Base-by-base conservation (phyloP, 176 grass and related monocot species). In the Ampelocalamus luodianensis region DNA sequence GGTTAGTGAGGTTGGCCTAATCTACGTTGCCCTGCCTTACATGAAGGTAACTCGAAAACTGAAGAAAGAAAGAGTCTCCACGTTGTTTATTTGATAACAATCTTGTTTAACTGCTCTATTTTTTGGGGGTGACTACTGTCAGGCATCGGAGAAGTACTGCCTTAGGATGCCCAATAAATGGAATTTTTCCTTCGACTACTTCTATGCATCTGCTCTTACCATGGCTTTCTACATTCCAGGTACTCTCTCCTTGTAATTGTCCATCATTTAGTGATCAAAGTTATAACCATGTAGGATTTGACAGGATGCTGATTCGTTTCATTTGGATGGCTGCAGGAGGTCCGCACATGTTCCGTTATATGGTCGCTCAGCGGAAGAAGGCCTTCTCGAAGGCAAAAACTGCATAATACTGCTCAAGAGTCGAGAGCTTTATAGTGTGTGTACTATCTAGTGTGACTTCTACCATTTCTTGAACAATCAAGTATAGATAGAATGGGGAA, bases 141-240 rank as follows among this genome's bases (percentile, higher is more conserved):
- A 90, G 88, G 83, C 79, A 27, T 72, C 79, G 0, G 93, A 92
- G 73, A 94, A 88, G 74, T 94, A 92, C n/a, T 85, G 82, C 54
- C 22, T 92, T 23, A 88, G 85, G 61, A 86, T 94, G 90, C 90
- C 90, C 1, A 94, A 90, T 46, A 92, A 74, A 50, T 92, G 85
- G 85, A 94, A 92, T 27, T 92, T 82, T 12, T 94, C 90, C 0
- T 92, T 90, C 3, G 82, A 94, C 39, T 94, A 80, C 61, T 46
- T 44, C 0, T 94, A 78, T 24, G 36, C 78, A 34, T 89, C 77
- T 48, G 40, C 79, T 53, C 69, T 82, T 29, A 68, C 86, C 26
- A 54, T 94, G 0, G 36, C 27, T 23, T 39, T 87, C 15, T 94
- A 94, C 17, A 48, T 94, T 6, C 93, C 90, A 77, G 87, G 93